Percentiles rank a stretch among this genome's conserved stretches.
Evolutionary conservation across 345 rosid genomes (phyloP).

Genomic region (Hirschfeldia incana): DNA sequence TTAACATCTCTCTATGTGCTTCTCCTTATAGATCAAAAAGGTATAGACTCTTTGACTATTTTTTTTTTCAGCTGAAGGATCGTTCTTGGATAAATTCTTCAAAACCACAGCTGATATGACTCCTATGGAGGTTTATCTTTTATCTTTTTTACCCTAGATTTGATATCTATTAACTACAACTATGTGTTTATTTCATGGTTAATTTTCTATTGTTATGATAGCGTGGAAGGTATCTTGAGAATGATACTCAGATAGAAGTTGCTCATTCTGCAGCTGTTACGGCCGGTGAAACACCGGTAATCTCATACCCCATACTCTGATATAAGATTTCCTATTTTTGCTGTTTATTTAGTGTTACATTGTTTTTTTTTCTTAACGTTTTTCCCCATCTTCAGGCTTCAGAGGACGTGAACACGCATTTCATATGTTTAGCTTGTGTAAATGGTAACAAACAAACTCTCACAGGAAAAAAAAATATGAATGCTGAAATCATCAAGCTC

Average conservation of each 20-base stretch:
- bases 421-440: conserved; percentile 80
- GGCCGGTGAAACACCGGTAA: conserved; percentile 83
- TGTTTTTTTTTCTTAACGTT: not conserved
- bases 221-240: conserved; percentile 85
- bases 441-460: conserved; percentile 50
- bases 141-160: not conserved
- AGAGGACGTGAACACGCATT: conserved; percentile 67
- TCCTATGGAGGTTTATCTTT: conserved; percentile 59
- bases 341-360: conserved; percentile 3
- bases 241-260: conserved; percentile 76
- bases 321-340: no score
- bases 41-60: not conserved
- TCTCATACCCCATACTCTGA: not conserved
- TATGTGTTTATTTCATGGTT: not conserved
- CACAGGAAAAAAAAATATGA: not conserved
- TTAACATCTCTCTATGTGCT: not conserved
- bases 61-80: conserved; percentile 70
- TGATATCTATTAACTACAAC: not conserved
- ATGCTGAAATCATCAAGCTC: not conserved
- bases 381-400: conserved; percentile 53
- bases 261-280: conserved; percentile 89
- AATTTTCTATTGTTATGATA: conserved; percentile 22
- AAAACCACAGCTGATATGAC: conserved; percentile 77
- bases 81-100: conserved; percentile 78
- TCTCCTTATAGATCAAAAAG: not conserved